Evolutionary conservation across 176 grass and related monocot species (phyloP).

Genomic region (Thinopyrum elongatum): DNA sequence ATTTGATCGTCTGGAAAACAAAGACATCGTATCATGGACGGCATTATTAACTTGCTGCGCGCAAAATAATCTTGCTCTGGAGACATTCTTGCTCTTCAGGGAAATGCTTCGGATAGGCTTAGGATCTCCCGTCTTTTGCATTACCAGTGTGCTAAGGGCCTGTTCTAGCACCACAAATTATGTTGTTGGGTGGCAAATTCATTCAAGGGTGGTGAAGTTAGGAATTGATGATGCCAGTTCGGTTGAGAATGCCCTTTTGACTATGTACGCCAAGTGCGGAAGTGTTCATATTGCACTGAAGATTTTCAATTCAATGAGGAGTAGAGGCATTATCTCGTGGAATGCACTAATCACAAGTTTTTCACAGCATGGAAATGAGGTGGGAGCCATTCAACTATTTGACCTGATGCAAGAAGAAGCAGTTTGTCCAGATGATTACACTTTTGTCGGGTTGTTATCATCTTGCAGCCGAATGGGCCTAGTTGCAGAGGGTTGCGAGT

Average conservation of each 20-base stretch:
- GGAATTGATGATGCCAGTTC: slow-evolving; percentile 45
- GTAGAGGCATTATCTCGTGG: slow-evolving; percentile 57
- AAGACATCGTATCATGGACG: slow-evolving; percentile 73
- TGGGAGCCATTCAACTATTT: slow-evolving; percentile 56
- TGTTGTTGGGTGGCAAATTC: slow-evolving; percentile 47
- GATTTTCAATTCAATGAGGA: slow-evolving; percentile 51
- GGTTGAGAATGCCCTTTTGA: slow-evolving; percentile 65
- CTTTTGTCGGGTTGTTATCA: slow-evolving; percentile 61
- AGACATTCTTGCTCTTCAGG: slow-evolving; percentile 51
- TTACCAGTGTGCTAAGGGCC: slow-evolving; percentile 52
- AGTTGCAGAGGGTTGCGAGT: slow-evolving; percentile 56
- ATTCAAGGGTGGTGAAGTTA: slow-evolving; percentile 50
- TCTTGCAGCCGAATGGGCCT: slow-evolving; percentile 70
- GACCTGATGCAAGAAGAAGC: slow-evolving; percentile 54
- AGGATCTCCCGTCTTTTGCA: slow-evolving; percentile 43
- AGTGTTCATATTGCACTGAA: slow-evolving; percentile 36
- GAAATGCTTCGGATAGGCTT: slow-evolving; percentile 55
- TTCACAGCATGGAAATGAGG: slow-evolving; percentile 63
- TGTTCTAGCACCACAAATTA: slow-evolving; percentile 50
- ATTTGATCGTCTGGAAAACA: slow-evolving; percentile 43
- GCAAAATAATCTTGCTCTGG: slow-evolving; percentile 49
- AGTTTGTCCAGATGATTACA: slow-evolving; percentile 60
- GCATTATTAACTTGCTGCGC: slow-evolving; percentile 59
- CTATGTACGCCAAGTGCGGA: slow-evolving; percentile 68
- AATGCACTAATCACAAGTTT: slow-evolving; percentile 68